Conservation (phyloP, 2,329 filamentous ascomycete genomes). For the Bipolaris victoriae region DNA sequence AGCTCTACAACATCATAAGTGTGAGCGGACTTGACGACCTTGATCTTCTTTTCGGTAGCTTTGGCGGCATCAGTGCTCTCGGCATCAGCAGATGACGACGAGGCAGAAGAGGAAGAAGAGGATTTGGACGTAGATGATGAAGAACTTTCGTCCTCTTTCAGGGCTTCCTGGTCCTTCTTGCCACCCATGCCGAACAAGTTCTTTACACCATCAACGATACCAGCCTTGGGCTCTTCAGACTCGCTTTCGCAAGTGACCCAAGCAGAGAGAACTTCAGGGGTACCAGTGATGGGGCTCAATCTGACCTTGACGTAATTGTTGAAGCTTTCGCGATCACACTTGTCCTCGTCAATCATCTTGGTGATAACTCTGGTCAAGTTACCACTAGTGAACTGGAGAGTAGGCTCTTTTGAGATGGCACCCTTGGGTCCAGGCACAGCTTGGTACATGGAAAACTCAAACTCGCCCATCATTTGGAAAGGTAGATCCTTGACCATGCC, state of each 20-base stretch:
- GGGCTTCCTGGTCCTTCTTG: constrained; percentile 78
- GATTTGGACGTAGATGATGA: constrained; percentile 51
- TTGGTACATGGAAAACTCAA: constrained; percentile 81
- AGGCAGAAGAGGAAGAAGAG: constrained; percentile 52
- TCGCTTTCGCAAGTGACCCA: constrained; percentile 85
- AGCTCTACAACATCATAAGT: constrained; percentile 53
- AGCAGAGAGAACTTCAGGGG: constrained; percentile 79
- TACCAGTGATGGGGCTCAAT: constrained; percentile 73
- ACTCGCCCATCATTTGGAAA: constrained; percentile 82
- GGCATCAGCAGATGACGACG: constrained; percentile 53
- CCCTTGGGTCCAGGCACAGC: constrained; percentile 60
- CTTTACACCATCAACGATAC: constrained; percentile 92
- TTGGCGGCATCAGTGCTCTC: constrained; percentile 59
- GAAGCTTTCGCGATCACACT: constrained; percentile 77
- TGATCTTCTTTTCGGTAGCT: constrained; percentile 55
- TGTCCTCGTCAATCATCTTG: constrained; percentile 76
- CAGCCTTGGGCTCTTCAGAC: constrained; percentile 71
- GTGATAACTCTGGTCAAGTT: constrained; percentile 87
- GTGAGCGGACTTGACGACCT: constrained; percentile 60
- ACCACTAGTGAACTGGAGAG: constrained; percentile 72
- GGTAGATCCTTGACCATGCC: constrained; percentile 83
- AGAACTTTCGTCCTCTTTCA: constrained; percentile 61
- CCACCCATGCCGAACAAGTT: constrained; percentile 93
- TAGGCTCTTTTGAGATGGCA: constrained; percentile 61
- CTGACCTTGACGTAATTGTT: constrained; percentile 79